phyloP scores from a whole-genome alignment of 352 stramenopile species.

The Phytophthora rubi region DNA sequence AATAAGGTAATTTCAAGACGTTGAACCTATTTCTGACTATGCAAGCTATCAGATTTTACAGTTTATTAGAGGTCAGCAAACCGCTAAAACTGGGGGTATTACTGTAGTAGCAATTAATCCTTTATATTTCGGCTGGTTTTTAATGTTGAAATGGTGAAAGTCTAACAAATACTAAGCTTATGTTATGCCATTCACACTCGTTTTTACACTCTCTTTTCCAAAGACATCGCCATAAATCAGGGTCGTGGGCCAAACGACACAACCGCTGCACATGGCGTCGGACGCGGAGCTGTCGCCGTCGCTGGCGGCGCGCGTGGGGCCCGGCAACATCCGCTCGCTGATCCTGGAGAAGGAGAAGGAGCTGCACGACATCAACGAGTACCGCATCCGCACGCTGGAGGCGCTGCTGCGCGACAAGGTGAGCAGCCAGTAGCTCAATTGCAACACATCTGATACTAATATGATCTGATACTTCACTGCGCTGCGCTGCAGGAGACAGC shows the following conservation, averaged over 20 bases:
- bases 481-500: conserved; percentile 44
- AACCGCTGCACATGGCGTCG: conserved; percentile 3
- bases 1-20: no score
- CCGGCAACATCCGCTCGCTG: conserved; percentile 82
- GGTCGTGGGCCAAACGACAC: not conserved
- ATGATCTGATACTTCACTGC: not conserved
- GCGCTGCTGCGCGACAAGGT: conserved; percentile 81
- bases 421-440: not conserved
- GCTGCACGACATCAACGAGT: conserved; percentile 94
- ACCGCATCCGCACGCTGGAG: conserved; percentile 84
- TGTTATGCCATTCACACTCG: not conserved
- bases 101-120: no score
- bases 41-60: no score
- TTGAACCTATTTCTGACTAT: no score
- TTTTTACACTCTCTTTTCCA: not conserved
- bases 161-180: no score
- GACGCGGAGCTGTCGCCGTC: conserved; percentile 19
- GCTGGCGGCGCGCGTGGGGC: conserved; percentile 41
- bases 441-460: no score
- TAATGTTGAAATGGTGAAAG: no score
- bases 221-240: not conserved
- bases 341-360: conserved; percentile 93
- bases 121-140: no score
- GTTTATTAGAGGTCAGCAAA: no score
- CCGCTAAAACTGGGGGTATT: no score